Percentiles rank a stretch among this genome's conserved stretches.
phyloP scores from a whole-genome alignment of 208 protist species.

The Leishmania amazonensis region DNA sequence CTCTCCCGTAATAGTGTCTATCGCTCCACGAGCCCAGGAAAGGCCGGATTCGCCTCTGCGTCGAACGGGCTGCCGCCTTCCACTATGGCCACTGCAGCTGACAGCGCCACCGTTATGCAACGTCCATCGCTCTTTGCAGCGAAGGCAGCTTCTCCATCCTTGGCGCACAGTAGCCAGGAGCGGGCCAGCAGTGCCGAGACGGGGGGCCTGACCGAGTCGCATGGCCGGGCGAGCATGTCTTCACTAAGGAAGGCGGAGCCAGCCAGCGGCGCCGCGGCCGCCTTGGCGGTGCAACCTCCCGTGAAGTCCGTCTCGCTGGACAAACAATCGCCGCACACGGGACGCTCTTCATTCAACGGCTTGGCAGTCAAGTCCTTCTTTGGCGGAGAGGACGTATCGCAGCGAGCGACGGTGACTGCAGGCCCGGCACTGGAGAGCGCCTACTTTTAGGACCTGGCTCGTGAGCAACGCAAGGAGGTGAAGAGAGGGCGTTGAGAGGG shows the following conservation, averaged over 20 bases:
- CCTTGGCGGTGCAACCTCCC: neutral
- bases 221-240: conserved; percentile 21
- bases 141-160: conserved; percentile 17
- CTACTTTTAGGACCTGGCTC: conserved; percentile 40
- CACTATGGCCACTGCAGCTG: neutral
- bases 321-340: neutral
- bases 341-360: conserved; percentile 7
- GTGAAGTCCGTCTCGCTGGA: neutral
- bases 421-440: conserved; percentile 27
- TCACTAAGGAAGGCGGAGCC: conserved; percentile 21
- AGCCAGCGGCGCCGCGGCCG: neutral
- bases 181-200: conserved; percentile 32
- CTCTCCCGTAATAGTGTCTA: neutral
- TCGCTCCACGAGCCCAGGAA: neutral
- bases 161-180: conserved; percentile 25
- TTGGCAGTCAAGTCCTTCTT: conserved; percentile 53
- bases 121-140: neutral
- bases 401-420: conserved; percentile 11
- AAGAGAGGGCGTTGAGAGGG: too few relatives aligned
- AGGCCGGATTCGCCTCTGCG: neutral
- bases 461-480: neutral
- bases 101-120: neutral
- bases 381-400: conserved; percentile 9
- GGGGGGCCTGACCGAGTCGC: conserved; percentile 28
- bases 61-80: neutral